Conservation (phyloP, 1,139 yeast species). For the Scheffersomyces quercinus region DNA sequence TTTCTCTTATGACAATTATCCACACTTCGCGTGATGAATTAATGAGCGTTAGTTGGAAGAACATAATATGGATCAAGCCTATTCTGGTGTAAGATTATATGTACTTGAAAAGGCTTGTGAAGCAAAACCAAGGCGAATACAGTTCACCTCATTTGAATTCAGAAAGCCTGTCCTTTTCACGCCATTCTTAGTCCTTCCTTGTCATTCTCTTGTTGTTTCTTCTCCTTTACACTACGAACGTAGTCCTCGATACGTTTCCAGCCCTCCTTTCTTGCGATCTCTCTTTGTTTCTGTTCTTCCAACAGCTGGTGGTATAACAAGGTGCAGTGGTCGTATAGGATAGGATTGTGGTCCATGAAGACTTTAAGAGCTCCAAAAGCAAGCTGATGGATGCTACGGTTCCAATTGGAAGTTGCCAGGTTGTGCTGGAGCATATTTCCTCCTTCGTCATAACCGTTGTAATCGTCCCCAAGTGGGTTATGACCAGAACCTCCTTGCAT, state of each 20-base stretch:
- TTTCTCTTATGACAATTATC: too few species aligned
- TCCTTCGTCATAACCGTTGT: conserved; percentile 14
- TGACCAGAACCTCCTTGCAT: conserved; percentile 28
- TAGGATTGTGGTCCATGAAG: conserved; percentile 92
- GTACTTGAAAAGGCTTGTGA: too few species aligned
- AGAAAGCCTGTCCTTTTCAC: too few species aligned
- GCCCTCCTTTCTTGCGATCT: conserved; percentile 63
- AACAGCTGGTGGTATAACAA: conserved; percentile 76
- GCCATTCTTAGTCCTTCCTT: too few species aligned
- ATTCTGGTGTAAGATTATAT: too few species aligned
- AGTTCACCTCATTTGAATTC: too few species aligned
- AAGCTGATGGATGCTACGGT: conserved; percentile 86
- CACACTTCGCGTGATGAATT: too few species aligned
- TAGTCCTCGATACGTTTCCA: conserved; percentile 75
- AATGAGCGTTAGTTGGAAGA: too few species aligned
- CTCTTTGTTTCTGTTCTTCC: conserved; percentile 64
- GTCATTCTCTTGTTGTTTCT: conserved; percentile 5
- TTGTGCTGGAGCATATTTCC: conserved; percentile 31
- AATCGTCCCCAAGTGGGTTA: conserved; percentile 15
- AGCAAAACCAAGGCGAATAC: too few species aligned
- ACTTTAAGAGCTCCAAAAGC: conserved; percentile 89
- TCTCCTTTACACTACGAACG: conserved; percentile 38
- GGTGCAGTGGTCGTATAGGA: conserved; percentile 88
- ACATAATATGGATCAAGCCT: too few species aligned
- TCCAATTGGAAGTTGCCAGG: conserved; percentile 68